Evolutionary conservation across 805 yeast genomes (phyloP).

Genomic region (Phaffomyces opuntiae): DNA sequence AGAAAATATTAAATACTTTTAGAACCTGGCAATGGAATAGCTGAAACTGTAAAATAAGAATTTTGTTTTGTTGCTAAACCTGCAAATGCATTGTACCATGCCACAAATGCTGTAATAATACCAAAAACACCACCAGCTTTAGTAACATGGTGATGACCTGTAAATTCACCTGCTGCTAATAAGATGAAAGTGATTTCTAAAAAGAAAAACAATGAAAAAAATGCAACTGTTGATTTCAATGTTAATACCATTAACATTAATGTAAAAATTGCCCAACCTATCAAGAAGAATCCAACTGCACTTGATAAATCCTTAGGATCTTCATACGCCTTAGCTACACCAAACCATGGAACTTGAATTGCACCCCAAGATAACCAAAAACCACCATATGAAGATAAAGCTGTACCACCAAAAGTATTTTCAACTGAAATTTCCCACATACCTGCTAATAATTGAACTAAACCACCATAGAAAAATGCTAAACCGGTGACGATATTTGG

Average conservation of each 20-base stretch:
- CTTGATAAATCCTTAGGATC: constrained; percentile 31
- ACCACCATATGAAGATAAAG: constrained; percentile 57
- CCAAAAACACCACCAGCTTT: constrained; percentile 56
- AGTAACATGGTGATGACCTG: constrained; percentile 32
- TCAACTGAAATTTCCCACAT: constrained; percentile 59
- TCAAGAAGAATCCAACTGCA: constrained; percentile 52
- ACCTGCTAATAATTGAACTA: constrained; percentile 54
- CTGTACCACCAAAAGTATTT: constrained; percentile 63
- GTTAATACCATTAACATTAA: constrained; percentile 47
- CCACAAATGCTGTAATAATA: constrained; percentile 43
- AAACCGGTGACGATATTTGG: constrained; percentile 51
- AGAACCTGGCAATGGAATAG: constrained; percentile 27
- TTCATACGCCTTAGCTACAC: constrained; percentile 47
- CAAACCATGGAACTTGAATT: constrained; percentile 51
- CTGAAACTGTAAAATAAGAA: constrained; percentile 30
- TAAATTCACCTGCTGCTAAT: constrained; percentile 44
- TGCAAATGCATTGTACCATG: constrained; percentile 57
- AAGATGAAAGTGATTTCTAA: constrained; percentile 50
- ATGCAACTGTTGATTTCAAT: constrained; percentile 57
- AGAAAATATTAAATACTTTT: constrained; percentile 3
- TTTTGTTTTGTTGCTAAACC: constrained; percentile 55
- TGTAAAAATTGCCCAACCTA: constrained; percentile 63
- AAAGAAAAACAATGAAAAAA: constrained; percentile 48
- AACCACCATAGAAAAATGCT: constrained; percentile 60
- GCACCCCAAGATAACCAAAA: constrained; percentile 67